Evolutionary conservation across 2,329 filamentous ascomycete species (phyloP), one percentile per base, ranked within the genome.

Genomic region (Penicillium sp.): DNA sequence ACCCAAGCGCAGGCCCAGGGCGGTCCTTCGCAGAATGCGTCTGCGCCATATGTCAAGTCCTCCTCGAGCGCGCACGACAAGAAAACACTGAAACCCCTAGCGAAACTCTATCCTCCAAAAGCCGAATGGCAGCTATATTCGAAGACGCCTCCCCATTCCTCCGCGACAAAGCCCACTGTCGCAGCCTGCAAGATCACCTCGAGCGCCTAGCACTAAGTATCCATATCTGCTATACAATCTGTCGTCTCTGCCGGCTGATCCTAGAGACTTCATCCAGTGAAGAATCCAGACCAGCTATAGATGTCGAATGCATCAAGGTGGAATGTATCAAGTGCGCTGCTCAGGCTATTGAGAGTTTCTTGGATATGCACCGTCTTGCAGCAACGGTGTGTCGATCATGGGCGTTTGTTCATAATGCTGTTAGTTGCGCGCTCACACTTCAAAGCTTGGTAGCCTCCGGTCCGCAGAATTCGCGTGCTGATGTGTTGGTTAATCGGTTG

Each of bases 321-420:
- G 44, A 46, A 20, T 46, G 44, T 22, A 34, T 24, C 16, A 31
- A 46, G 3, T 20, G 50, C 9, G 55, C 59, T 13, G 50, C 51
- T 39, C 43, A 61, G 1, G 55, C 50, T 0, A 35, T 64, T 5
- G 55, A 60, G 31, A 34, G 47, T n/a, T 64, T 64, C 38, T 43
- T 64, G 7, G 62, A 63, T 13, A 35, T 63, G 32, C 59, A 63
- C 31, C 62, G 57, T 5, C 52, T 63, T 11, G 60, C 62, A 0
- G 47, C 61, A 1, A 39, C 32, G 4, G 57, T 63, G 4, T 64
- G 62, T 48, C 62, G 62, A 11, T 60, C 55, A 2, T 65, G 61
- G 58, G 60, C 61, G 7, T 65, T 64, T 43, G 63, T 64, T n/a
- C 63, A 65, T 16, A 65, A 62, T 44, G 56, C 61, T 4, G 62